Evolutionary conservation across 768 basidiomycete species (phyloP).

Genomic region (Naganishia randhawae): DNA sequence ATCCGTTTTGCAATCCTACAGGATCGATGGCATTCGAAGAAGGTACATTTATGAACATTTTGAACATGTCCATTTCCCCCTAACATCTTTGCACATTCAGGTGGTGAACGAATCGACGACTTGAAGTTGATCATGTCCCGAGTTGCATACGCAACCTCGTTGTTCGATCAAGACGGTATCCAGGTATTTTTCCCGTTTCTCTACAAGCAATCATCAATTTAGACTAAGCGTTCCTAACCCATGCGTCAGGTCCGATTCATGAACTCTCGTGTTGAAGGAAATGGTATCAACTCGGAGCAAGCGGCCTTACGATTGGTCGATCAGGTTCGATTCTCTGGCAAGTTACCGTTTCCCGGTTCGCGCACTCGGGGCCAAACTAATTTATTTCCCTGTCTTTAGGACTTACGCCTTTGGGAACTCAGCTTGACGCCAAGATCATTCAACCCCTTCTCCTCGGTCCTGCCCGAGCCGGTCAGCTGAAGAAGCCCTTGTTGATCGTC

Average conservation of each 20-base stretch:
- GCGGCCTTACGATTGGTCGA: conserved; percentile 47
- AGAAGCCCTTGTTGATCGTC: conserved; percentile 52
- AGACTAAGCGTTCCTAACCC: no score
- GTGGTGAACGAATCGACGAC: conserved; percentile 51
- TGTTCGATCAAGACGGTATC: conserved; percentile 53
- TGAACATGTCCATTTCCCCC: conserved; percentile 39
- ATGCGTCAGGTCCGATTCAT: conserved; percentile 49
- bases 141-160: conserved; percentile 49
- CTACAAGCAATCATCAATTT: no score
- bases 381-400: conserved; percentile 9
- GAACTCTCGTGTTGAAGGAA: conserved; percentile 52
- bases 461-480: conserved; percentile 42
- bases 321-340: conserved; percentile 51
- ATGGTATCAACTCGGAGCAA: conserved; percentile 49
- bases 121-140: conserved; percentile 51
- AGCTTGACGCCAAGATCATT: conserved; percentile 51
- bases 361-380: neutral
- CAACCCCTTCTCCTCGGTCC: conserved; percentile 53
- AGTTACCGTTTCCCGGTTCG: neutral
- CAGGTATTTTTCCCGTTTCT: no score
- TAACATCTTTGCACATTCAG: neutral
- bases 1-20: neutral
- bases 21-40: conserved; percentile 27
- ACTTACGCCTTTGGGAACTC: conserved; percentile 52
- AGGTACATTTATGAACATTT: neutral